Conservation (phyloP, 139 green algal genomes). For the Nannochloris sp. region DNA sequence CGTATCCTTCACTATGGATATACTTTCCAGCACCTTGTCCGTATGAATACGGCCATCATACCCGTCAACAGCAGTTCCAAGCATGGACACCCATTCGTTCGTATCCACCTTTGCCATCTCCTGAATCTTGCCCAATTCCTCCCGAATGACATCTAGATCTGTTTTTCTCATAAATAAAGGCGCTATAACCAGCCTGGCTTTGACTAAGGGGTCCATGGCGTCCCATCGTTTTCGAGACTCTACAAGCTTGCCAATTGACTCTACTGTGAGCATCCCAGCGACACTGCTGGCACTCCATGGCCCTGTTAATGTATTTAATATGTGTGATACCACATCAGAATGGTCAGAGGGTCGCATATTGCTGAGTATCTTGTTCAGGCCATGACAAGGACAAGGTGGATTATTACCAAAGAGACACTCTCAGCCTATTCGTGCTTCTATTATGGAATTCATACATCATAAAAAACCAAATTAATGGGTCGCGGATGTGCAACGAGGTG, state of each 20-base stretch:
- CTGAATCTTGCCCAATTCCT: constrained; percentile 4
- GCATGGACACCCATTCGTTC: constrained; percentile 28
- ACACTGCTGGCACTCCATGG: constrained; percentile 28
- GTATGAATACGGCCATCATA: constrained; percentile 28
- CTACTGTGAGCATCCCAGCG: constrained; percentile 11
- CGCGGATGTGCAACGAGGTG: too few relatives aligned
- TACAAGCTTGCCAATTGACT: constrained; percentile 17
- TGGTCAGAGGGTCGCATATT: background rate
- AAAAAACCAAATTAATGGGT: too few relatives aligned
- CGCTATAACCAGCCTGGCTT: constrained; percentile 19
- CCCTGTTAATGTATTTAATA: constrained; percentile 16
- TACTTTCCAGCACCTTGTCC: constrained; percentile 1
- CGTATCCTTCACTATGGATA: constrained; percentile 11
- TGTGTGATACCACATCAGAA: constrained; percentile 12
- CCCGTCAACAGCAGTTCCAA: constrained; percentile 11
- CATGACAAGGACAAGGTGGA: too few relatives aligned
- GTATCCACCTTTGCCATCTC: constrained; percentile 2
- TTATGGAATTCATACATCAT: too few relatives aligned
- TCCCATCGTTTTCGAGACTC: constrained; percentile 19
- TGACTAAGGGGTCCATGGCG: constrained; percentile 21
- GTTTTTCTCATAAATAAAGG: constrained; percentile 19
- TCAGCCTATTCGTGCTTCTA: too few relatives aligned
- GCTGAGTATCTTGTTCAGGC: too few relatives aligned
- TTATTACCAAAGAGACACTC: too few relatives aligned
- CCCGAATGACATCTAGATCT: constrained; percentile 17